A percentile compares a stretch with the other conserved stretches of the same genome.
phyloP scores from a whole-genome alignment of 352 stramenopile species.

The Discostella stelligera region DNA sequence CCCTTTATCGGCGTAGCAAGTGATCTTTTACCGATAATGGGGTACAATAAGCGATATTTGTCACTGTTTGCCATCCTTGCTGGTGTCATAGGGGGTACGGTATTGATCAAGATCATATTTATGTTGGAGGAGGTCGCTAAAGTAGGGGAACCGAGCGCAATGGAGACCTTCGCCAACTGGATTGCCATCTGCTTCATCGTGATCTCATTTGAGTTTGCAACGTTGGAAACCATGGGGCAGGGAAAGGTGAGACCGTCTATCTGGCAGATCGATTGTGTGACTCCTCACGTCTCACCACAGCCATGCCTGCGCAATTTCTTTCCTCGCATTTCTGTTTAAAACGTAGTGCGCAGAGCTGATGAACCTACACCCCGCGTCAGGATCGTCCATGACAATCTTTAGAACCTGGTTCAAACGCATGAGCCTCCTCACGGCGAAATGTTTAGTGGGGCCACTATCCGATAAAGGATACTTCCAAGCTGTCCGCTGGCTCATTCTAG shows the following conservation, averaged over 20 bases:
- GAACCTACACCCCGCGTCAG: conserved; percentile 29
- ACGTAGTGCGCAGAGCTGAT: conserved; percentile 32
- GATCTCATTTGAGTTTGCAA: conserved; percentile 21
- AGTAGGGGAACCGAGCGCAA: background rate
- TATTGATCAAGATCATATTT: conserved; percentile 23
- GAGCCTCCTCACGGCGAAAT: conserved; percentile 21
- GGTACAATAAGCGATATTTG: conserved; percentile 42
- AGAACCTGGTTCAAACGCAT: conserved; percentile 11
- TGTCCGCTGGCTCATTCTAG: conserved; percentile 35
- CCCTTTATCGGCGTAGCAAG: conserved; percentile 37
- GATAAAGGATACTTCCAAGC: conserved; percentile 26
- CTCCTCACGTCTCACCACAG: too few relatives aligned
- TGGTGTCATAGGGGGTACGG: conserved; percentile 19
- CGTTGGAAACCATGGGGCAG: conserved; percentile 22
- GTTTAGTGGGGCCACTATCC: conserved; percentile 35
- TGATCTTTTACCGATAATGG: conserved; percentile 31
- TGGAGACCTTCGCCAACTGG: conserved; percentile 17
- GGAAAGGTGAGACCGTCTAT: conserved; percentile 9
- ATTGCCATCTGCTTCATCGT: conserved; percentile 33
- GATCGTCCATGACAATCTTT: conserved; percentile 37
- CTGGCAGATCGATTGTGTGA: too few relatives aligned
- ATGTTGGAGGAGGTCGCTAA: conserved; percentile 11
- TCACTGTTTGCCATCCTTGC: conserved; percentile 22
- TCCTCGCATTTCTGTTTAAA: background rate
- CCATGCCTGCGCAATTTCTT: background rate